These are phyloP conservation scores for Pseudogymnoascus sp. DNA, from an alignment of 2,329 filamentous ascomycete species.

Conservation along the genomic window DNA sequence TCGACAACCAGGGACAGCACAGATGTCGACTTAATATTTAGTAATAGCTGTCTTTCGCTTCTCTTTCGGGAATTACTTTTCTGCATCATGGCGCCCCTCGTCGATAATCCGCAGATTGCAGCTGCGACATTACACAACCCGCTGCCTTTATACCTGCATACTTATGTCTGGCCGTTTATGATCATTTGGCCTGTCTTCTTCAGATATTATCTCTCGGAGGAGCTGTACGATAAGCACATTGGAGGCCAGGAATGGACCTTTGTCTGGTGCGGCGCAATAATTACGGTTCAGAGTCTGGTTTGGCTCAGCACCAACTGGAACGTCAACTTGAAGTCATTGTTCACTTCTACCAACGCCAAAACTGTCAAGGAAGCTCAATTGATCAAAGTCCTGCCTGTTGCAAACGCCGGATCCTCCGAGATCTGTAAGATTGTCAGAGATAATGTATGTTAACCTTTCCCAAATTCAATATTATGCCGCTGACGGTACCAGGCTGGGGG, in stretches of 20 bases:
- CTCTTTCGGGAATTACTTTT: background rate
- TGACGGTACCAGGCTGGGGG: constrained; percentile 49
- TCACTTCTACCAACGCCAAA: constrained; percentile 66
- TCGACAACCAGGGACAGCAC: constrained; percentile 6
- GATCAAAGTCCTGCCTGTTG: constrained; percentile 86
- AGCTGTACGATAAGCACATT: constrained; percentile 85
- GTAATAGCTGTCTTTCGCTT: background rate
- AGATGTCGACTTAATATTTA: constrained; percentile 9
- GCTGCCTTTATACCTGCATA: constrained; percentile 68
- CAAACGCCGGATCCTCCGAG: constrained; percentile 81
- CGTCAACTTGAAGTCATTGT: constrained; percentile 72
- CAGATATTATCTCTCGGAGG: constrained; percentile 72
- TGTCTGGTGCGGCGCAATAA: constrained; percentile 81
- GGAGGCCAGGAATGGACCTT: constrained; percentile 96
- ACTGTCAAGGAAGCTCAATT: constrained; percentile 66
- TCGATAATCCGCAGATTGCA: constrained; percentile 86
- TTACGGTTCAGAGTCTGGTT: constrained; percentile 77
- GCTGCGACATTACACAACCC: constrained; percentile 82
- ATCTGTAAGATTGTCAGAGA: constrained; percentile 78
- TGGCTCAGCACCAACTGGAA: constrained; percentile 99
- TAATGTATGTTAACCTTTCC: constrained; percentile 38
- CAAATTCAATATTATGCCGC: constrained; percentile 1
- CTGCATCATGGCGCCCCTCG: constrained; percentile 62
- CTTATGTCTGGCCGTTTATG: constrained; percentile 88
- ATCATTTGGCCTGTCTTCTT: constrained; percentile 90